A percentile compares a stretch with the other conserved stretches of the same genome.
These are phyloP conservation scores for Tieghemiomyces parasiticus DNA, from an alignment of 192 early-diverging fungal genomes.

Conservation along the genomic window DNA sequence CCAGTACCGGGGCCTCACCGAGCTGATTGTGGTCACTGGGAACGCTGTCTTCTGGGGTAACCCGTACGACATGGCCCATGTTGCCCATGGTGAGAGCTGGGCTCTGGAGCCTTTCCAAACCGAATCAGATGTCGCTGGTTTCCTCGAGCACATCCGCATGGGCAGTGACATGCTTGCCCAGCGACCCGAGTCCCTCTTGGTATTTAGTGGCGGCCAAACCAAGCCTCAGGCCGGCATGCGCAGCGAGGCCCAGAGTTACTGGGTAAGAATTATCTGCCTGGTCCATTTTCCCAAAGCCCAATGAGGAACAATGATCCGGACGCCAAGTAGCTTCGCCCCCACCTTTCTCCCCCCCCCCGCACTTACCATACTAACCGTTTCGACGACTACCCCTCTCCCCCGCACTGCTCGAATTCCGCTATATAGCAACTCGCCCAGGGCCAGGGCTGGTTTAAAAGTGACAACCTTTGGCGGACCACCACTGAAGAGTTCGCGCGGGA, in stretches of 20 bases:
- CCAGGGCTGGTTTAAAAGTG: conserved; percentile 24
- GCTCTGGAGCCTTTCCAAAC: conserved; percentile 23
- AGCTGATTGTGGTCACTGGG: conserved; percentile 28
- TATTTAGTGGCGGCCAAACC: conserved; percentile 31
- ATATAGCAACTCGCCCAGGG: conserved; percentile 19
- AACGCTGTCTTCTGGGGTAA: conserved; percentile 28
- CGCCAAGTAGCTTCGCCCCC: too few species aligned
- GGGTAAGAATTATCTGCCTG: too few species aligned
- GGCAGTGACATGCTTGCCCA: conserved; percentile 23
- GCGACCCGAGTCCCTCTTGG: conserved; percentile 22
- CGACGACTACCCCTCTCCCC: too few species aligned
- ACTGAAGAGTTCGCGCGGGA: conserved; percentile 35
- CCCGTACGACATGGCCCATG: conserved; percentile 13
- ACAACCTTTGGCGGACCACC: conserved; percentile 22
- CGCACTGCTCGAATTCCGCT: background rate
- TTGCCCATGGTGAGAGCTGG: conserved; percentile 26
- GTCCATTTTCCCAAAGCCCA: too few species aligned
- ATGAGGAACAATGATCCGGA: too few species aligned
- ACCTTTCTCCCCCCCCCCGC: too few species aligned
- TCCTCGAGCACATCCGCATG: conserved; percentile 28
- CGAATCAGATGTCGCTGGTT: conserved; percentile 21
- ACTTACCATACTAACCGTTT: too few species aligned
- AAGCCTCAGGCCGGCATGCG: conserved; percentile 20
- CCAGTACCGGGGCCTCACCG: conserved; percentile 19
- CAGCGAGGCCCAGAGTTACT: conserved; percentile 33